phyloP scores from a whole-genome alignment of 176 grass and related monocot species.

The Eremochloa ophiuroides region DNA sequence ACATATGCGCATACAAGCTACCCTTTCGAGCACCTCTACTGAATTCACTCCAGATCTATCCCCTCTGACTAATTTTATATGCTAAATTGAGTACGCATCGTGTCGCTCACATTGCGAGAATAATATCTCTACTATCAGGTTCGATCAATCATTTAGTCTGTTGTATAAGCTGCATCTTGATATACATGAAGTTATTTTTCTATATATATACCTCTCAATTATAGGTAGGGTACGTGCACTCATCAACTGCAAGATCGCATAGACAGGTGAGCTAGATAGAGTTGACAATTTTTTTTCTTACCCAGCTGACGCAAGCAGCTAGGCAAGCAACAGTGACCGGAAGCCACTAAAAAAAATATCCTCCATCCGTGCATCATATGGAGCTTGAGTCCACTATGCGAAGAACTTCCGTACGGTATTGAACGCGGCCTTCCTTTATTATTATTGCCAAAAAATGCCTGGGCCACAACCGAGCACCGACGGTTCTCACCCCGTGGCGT shows the following conservation, averaged over 20 bases:
- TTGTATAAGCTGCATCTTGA: neutral
- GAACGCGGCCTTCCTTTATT: neutral
- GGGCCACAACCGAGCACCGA: conserved; percentile 20
- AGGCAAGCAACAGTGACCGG: neutral
- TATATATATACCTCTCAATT: neutral
- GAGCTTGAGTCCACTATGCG: neutral
- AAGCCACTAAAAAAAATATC: neutral
- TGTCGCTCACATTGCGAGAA: neutral
- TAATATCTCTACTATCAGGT: neutral
- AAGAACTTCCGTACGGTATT: conserved; percentile 20
- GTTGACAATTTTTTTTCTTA: conserved; percentile 32
- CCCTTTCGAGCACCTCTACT: neutral
- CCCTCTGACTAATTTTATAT: neutral
- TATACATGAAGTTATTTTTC: neutral
- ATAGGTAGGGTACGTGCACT: neutral
- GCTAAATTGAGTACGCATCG: neutral
- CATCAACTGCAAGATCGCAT: neutral
- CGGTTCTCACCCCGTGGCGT: neutral
- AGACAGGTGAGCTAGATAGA: conserved; percentile 29
- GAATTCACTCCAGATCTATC: neutral
- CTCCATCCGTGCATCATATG: neutral
- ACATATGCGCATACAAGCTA: no score
- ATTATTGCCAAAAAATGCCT: neutral
- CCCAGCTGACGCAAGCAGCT: neutral
- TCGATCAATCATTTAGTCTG: no score